A percentile compares a stretch with the other conserved stretches of the same genome.
phyloP scores from a whole-genome alignment of 106 monocot species.

The Alisma plantagoaquatica region DNA sequence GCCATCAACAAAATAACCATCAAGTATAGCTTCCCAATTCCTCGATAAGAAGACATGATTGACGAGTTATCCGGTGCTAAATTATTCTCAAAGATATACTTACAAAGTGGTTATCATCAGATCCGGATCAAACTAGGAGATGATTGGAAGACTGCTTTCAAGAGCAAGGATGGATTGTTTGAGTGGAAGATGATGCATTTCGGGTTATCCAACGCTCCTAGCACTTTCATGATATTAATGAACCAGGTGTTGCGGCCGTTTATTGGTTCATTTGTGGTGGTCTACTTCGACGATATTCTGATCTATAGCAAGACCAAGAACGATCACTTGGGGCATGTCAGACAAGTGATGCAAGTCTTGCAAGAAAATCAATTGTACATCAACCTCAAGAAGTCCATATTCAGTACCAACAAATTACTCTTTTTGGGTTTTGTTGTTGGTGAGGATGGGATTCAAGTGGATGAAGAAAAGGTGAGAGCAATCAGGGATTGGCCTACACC shows the following conservation, averaged over 20 bases:
- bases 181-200: conserved; percentile 9
- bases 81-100: conserved; percentile 3
- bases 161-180: neutral
- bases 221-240: conserved; percentile 7
- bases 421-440: neutral
- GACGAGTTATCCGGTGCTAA: neutral
- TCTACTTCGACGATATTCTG: conserved; percentile 11
- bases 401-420: neutral
- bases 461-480: neutral
- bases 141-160: conserved; percentile 9
- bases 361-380: neutral
- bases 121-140: neutral
- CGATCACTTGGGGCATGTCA: neutral
- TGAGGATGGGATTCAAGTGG: neutral
- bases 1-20: conserved; percentile 2
- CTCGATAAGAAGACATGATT: conserved; percentile 4
- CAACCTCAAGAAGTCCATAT: neutral
- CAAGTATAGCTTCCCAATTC: conserved; percentile 3
- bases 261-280: neutral
- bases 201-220: conserved; percentile 1
- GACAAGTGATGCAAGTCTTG: neutral
- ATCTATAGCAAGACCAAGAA: neutral
- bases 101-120: conserved; percentile 6
- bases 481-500: neutral
- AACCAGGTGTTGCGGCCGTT: conserved; percentile 1